These are phyloP conservation scores for Panicum miliaceum DNA, from an alignment of 176 grass and related monocot species.

Conservation along the genomic window DNA sequence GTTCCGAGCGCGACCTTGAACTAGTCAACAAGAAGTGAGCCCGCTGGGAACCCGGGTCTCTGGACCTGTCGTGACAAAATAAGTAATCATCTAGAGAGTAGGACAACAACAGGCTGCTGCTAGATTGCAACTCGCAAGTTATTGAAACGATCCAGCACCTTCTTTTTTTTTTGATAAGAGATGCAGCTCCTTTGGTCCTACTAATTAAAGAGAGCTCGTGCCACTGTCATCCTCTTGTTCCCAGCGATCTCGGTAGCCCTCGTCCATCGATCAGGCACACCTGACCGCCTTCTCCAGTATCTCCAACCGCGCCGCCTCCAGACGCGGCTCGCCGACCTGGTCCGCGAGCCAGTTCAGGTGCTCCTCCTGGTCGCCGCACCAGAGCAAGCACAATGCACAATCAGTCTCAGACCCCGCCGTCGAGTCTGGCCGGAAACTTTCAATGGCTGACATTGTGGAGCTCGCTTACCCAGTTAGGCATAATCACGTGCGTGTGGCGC, in stretches of 20 bases:
- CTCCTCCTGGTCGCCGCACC: slow-evolving; percentile 12
- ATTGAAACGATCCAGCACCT: too few species aligned
- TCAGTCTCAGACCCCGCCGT: not conserved
- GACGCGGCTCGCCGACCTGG: slow-evolving; percentile 10
- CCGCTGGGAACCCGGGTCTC: too few species aligned
- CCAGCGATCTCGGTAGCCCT: slow-evolving; percentile 38
- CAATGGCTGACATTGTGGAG: not conserved
- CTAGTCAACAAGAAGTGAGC: too few species aligned
- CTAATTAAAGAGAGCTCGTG: not conserved
- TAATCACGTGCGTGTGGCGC: slow-evolving; percentile 47
- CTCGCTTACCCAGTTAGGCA: slow-evolving; percentile 8
- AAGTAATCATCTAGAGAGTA: too few species aligned
- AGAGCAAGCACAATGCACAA: not conserved
- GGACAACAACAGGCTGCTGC: too few species aligned
- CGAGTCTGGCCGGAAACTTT: not conserved
- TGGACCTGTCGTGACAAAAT: too few species aligned
- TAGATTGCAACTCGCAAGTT: too few species aligned
- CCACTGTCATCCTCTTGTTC: not conserved
- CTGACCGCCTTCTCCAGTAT: not conserved
- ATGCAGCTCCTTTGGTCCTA: not conserved
- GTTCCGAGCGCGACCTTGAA: too few species aligned
- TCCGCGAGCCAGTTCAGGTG: slow-evolving; percentile 55
- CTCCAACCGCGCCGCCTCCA: slow-evolving; percentile 16
- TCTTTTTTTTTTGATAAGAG: too few species aligned
- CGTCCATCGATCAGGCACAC: slow-evolving; percentile 15